phyloP scores from a whole-genome alignment of 306 rosid genomes.

The Glycine soja region DNA sequence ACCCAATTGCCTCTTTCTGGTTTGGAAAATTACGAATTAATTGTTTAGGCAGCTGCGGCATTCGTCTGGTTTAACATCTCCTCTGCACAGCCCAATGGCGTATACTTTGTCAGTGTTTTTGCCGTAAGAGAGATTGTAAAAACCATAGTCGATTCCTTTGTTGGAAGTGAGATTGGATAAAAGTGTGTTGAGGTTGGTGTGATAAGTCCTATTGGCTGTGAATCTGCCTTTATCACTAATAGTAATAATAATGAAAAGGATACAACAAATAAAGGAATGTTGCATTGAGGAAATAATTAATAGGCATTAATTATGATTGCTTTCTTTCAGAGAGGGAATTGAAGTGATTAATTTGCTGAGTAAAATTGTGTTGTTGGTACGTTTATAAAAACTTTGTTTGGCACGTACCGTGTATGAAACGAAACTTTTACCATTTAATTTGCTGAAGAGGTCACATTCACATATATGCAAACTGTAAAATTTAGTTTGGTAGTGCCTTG shows the following conservation, averaged over 20 bases:
- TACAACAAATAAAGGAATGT: neutral
- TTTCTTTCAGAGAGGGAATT: neutral
- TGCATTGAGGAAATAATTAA: neutral
- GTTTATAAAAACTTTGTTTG: neutral
- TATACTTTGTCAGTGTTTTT: slow-evolving; percentile 4
- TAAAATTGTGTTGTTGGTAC: neutral
- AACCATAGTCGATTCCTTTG: slow-evolving; percentile 43
- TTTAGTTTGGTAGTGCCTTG: neutral
- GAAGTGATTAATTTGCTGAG: neutral
- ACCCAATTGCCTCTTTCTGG: slow-evolving; percentile 35
- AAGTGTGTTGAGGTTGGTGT: slow-evolving; percentile 30
- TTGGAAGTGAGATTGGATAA: slow-evolving; percentile 38
- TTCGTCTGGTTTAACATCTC: slow-evolving; percentile 29
- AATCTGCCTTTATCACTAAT: slow-evolving; percentile 15
- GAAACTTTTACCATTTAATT: neutral
- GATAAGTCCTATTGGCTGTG: slow-evolving; percentile 12
- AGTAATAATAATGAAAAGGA: neutral
- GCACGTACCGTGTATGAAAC: neutral
- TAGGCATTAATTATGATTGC: slow-evolving; percentile 19
- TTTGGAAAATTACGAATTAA: no score
- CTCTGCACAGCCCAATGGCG: slow-evolving; percentile 20
- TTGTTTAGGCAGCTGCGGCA: slow-evolving; percentile 18
- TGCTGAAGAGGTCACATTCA: neutral
- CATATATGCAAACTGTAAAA: neutral
- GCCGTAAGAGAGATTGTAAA: slow-evolving; percentile 46